phyloP scores from a whole-genome alignment of 768 basidiomycete genomes.

The Trametes maxima region DNA sequence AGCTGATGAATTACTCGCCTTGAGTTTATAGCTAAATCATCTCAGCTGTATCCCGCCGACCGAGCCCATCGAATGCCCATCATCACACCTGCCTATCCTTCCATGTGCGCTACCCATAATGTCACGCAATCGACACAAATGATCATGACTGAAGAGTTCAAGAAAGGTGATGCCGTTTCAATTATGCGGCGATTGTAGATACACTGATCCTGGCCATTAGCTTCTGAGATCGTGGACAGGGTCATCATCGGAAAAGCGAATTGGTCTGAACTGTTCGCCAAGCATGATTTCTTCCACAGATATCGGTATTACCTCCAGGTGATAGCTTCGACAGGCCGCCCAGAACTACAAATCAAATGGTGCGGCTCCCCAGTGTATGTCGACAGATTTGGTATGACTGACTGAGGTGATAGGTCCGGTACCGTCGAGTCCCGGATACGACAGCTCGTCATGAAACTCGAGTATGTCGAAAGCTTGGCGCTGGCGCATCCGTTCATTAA shows the following conservation, averaged over 20 bases:
- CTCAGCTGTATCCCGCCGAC: constrained; percentile 86
- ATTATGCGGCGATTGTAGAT: constrained; percentile 3
- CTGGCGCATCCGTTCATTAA: constrained; percentile 95
- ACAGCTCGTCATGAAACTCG: constrained; percentile 96
- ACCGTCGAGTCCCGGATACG: constrained; percentile 98
- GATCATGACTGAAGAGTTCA: constrained; percentile 95
- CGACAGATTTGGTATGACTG: background rate
- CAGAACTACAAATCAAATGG: constrained; percentile 94
- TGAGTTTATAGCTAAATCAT: background rate
- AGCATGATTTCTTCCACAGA: constrained; percentile 96
- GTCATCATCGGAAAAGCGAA: constrained; percentile 80
- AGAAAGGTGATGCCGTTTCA: constrained; percentile 62
- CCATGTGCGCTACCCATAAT: constrained; percentile 99
- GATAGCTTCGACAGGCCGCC: constrained; percentile 83
- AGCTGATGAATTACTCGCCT: no score
- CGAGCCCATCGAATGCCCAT: constrained; percentile 98
- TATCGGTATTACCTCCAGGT: constrained; percentile 97
- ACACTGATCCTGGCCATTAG: constrained; percentile 42
- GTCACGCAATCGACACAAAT: constrained; percentile 94
- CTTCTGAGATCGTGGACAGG: constrained; percentile 90
- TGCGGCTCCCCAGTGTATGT: constrained; percentile 39
- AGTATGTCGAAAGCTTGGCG: constrained; percentile 89
- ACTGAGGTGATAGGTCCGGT: constrained; percentile 62
- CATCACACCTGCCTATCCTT: constrained; percentile 97
- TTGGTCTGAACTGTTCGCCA: constrained; percentile 94